Evolutionary conservation across 805 yeast species (phyloP), one percentile per base, ranked within the genome.

Genomic region (Lipomyces spencermartinsiae): DNA sequence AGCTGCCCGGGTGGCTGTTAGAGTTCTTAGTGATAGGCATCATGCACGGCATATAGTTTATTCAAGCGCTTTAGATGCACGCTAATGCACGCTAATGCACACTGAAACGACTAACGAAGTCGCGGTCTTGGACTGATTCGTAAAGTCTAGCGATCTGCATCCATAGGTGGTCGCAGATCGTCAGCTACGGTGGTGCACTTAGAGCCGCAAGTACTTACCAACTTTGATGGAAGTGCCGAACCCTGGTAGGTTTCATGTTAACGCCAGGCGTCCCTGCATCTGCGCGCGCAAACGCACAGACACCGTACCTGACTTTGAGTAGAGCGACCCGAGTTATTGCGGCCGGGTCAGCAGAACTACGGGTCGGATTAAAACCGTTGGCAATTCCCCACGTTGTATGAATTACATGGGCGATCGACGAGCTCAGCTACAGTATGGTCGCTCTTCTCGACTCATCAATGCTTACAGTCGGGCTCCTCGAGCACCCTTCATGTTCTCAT

Each of bases 51-150:
- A 14, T 37, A 5, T 37, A 14, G 16, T 2, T 25, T 37, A 16
- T 12, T 37, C 16, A 37, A 37, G 43, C 6, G 16, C 16, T 37
- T 16, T 43, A 1, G 22, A 43, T 43, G 49, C 25, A 43, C 49
- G 49, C 49, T 43, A 43, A 43, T 43, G 49, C 25, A 43, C 49
- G 49, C 49, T 43, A 43, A 43, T 43, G 49, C n/a, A 43, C 49
- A 7, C 5, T 43, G 1, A 9, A 19, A 43, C 16, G 49, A 43
- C 49, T n/a, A 43, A 43, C 49, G 22, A 43, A n/a, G 3, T 43
- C n/a, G 49, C 49, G 49, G 16, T 43, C 16, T 43, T 25, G 7
- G 10, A 4, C 49, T 43, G 49, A 43, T 43, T 16, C 49, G n/a
- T 8, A 14, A 1, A 9, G 7, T 43, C 19, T 10, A 2, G 16